Evolutionary conservation across 2,329 filamentous ascomycete genomes (phyloP), one percentile per base, ranked within the genome.

Genomic region (Mariannaea sp.): DNA sequence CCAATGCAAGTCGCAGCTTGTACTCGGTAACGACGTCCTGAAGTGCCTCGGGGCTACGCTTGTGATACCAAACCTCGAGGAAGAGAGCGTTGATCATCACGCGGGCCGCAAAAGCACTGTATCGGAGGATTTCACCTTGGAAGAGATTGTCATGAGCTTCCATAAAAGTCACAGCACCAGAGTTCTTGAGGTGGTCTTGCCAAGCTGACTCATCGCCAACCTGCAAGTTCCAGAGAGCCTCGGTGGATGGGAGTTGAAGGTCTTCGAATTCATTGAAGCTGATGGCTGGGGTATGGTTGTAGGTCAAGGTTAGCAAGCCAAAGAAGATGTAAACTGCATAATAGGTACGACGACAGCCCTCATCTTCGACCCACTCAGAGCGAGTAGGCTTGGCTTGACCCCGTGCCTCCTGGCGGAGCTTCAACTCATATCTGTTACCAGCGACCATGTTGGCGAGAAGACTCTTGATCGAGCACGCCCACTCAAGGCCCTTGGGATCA

Each of bases 261-360:
- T 92, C 90, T 70, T 97, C 94, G 60, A 99, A 96, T 72, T 97
- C 94, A 71, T 97, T 96, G 80, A 97, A 97, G 74, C 90, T 92
- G 77, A 99, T 97, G 26, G 92, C 93, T 10, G 94, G 94, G 1
- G 93, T 97, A 75, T 97, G 94, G 71, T 97, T 97, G 81, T 95
- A 99, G 0, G 93, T 95, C 73, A 99, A 74, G 1, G 94, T 97
- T 65, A 97, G 77, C 67, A 97, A 82, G 50, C 94, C 94, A 69
- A 97, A 97, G 83, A 97, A 97, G 73, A 97, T 96, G 78, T 97
- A 99, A 55, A 97, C 94, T 1, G 94, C 93, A 67, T 96, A 99
- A 76, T 97, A 99, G 1, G 94, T 97, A 56, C 94, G 90, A 55
- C 93, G 86, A 72, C 94, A 97, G 44, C 93, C 92, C 74, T 99